Conservation (phyloP, 1,284 basidiomycete species). For the Agaricales sp. region DNA sequence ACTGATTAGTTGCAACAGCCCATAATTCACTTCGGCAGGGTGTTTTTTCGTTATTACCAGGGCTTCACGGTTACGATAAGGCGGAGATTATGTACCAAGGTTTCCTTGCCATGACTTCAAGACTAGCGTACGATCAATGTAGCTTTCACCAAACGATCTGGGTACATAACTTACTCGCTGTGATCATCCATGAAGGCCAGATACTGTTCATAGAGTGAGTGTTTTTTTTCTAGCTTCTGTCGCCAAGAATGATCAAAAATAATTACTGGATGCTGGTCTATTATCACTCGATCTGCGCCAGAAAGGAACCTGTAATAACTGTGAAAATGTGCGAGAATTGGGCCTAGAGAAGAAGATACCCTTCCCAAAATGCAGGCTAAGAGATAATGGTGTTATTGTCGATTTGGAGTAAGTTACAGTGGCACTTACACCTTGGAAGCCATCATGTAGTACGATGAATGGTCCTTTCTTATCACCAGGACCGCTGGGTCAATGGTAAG, state of each 20-base stretch:
- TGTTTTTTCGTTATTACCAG: too few relatives aligned
- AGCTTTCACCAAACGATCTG: conserved; percentile 29
- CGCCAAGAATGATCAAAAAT: conserved; percentile 8
- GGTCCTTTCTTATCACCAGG: conserved; percentile 72
- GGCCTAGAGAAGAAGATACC: too few relatives aligned
- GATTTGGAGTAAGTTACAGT: conserved; percentile 18
- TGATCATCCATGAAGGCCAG: conserved; percentile 28
- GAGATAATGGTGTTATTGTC: conserved; percentile 3
- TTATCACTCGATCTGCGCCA: conserved; percentile 66
- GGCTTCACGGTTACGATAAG: conserved; percentile 26
- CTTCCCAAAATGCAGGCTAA: conserved; percentile 30
- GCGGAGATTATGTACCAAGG: conserved; percentile 21
- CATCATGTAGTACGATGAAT: conserved; percentile 73
- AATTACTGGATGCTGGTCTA: conserved; percentile 63
- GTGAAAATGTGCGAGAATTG: too few relatives aligned
- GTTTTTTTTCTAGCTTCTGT: background rate
- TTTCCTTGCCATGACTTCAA: conserved; percentile 45
- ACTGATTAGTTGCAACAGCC: conserved; percentile 37
- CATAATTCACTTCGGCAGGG: conserved; percentile 23
- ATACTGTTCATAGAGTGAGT: conserved; percentile 37
- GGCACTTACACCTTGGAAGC: conserved; percentile 56
- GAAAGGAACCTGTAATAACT: conserved; percentile 67
- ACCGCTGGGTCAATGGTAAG: conserved; percentile 69
- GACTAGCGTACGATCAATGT: conserved; percentile 31
- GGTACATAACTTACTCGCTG: conserved; percentile 20